phyloP scores from a whole-genome alignment of 345 rosid species.

The Pistacia integerrima region DNA sequence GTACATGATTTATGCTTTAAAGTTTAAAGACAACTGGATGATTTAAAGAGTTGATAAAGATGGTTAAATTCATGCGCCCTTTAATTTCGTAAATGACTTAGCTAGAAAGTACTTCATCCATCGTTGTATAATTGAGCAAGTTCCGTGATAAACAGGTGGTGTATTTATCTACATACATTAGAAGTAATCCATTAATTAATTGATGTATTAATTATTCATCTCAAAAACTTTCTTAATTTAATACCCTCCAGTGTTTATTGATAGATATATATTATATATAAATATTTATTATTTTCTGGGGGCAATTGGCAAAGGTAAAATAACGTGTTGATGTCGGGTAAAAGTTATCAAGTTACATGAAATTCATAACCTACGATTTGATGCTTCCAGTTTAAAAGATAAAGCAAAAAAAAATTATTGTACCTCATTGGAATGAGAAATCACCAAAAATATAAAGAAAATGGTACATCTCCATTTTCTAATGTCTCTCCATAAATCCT shows the following conservation, averaged over 20 bases:
- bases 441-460: neutral
- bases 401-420: neutral
- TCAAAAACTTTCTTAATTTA: too few relatives aligned
- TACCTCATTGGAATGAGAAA: neutral
- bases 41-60: conserved; percentile 25
- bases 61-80: conserved; percentile 14
- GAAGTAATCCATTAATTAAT: neutral
- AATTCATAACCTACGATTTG: neutral
- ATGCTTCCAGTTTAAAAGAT: neutral
- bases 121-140: conserved; percentile 22
- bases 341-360: neutral
- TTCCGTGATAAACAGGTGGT: conserved; percentile 11
- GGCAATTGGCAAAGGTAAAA: neutral
- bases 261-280: too few relatives aligned
- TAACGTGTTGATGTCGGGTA: neutral
- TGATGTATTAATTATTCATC: neutral
- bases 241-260: too few relatives aligned
- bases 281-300: neutral
- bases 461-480: neutral
- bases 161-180: neutral
- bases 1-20: conserved; percentile 19
- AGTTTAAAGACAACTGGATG: conserved; percentile 19
- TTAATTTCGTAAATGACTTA: conserved; percentile 7
- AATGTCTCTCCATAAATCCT: neutral
- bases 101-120: neutral